Conservation (phyloP, 768 basidiomycete genomes). For the Amanita exitialis region DNA sequence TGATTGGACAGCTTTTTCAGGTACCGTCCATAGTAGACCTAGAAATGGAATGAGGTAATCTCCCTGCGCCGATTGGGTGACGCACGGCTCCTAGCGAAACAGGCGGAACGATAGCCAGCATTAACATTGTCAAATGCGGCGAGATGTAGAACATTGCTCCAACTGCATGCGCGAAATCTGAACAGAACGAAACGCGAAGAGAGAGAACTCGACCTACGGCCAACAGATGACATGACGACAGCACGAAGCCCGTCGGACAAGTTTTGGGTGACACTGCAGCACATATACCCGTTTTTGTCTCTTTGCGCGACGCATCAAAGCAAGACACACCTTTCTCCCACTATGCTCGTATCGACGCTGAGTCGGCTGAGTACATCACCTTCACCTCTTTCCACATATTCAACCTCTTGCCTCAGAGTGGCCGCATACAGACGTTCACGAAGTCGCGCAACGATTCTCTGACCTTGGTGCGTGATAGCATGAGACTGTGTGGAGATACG, state of each 20-base stretch:
- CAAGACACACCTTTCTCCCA: conserved; percentile 71
- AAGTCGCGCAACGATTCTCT: conserved; percentile 83
- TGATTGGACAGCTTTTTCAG: conserved; percentile 82
- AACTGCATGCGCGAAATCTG: conserved; percentile 33
- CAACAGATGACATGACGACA: conserved; percentile 88
- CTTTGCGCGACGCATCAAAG: neutral
- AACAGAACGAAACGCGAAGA: neutral
- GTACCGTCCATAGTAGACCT: conserved; percentile 96
- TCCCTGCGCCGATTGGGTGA: conserved; percentile 4
- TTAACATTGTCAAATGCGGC: conserved; percentile 77
- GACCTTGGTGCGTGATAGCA: conserved; percentile 30
- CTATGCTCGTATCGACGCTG: conserved; percentile 85
- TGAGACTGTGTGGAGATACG: neutral
- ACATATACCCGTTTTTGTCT: conserved; percentile 1
- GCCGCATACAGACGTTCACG: conserved; percentile 77
- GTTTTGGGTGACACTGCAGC: conserved; percentile 61
- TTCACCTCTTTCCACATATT: conserved; percentile 86
- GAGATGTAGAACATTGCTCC: conserved; percentile 95
- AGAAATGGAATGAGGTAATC: conserved; percentile 3
- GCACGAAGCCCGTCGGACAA: conserved; percentile 77
- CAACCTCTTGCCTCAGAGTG: conserved; percentile 84
- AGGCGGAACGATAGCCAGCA: conserved; percentile 88
- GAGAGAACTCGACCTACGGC: conserved; percentile 46
- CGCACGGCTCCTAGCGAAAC: conserved; percentile 76
- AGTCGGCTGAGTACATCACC: conserved; percentile 91